Evolutionary conservation across 176 grass and related monocot species (phyloP).

Genomic region (Cenchrus fungigraminus): DNA sequence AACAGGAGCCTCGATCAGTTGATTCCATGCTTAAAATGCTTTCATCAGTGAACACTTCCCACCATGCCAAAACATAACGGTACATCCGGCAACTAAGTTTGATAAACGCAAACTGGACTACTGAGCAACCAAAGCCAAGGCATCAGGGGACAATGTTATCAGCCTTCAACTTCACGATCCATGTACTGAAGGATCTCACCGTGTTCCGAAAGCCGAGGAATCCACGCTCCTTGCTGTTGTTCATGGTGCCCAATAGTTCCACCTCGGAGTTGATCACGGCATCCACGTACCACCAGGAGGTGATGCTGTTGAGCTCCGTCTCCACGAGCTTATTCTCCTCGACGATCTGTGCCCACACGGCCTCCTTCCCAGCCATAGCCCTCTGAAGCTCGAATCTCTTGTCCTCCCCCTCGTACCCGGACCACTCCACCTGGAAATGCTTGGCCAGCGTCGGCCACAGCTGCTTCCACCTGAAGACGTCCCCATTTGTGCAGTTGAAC

Average conservation of each 20-base stretch:
- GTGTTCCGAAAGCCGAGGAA: constrained; percentile 85
- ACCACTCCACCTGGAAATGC: constrained; percentile 60
- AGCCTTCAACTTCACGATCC: constrained; percentile 70
- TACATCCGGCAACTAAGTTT: too few species aligned
- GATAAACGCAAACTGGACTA: too few species aligned
- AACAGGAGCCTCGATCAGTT: too few species aligned
- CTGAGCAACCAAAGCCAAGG: constrained; percentile 10
- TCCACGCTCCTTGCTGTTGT: constrained; percentile 88
- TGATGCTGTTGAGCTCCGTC: constrained; percentile 53
- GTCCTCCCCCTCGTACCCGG: constrained; percentile 65
- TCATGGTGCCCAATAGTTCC: constrained; percentile 66
- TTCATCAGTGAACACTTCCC: too few species aligned
- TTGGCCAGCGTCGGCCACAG: constrained; percentile 73
- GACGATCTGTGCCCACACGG: constrained; percentile 66
- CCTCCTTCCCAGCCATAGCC: constrained; percentile 63
- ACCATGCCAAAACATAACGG: too few species aligned
- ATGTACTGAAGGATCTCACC: constrained; percentile 54
- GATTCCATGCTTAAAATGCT: too few species aligned
- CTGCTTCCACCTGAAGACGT: constrained; percentile 79
- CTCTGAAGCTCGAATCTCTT: constrained; percentile 45
- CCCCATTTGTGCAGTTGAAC: constrained; percentile 87
- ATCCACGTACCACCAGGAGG: constrained; percentile 63
- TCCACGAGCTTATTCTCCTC: constrained; percentile 49
- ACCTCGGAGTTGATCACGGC: not conserved
- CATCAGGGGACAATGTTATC: not conserved